A percentile compares a stretch with the other conserved stretches of the same genome.
Evolutionary conservation across 306 rosid species (phyloP).

Genomic region (Cucumis hystrix): DNA sequence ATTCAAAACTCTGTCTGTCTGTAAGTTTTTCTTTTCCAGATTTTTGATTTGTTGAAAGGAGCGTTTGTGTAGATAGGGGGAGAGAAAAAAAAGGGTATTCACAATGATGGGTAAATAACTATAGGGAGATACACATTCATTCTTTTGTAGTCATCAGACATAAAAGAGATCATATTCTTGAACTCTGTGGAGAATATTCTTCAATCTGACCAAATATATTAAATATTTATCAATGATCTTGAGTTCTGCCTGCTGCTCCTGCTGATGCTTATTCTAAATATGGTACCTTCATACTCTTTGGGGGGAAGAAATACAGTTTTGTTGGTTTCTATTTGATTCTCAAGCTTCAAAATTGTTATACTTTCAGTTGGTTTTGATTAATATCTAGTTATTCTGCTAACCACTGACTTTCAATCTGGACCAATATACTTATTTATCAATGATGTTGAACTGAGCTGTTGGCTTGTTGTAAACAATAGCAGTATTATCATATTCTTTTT

Average conservation of each 20-base stretch:
- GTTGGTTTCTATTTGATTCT: too few species aligned
- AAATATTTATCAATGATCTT: neutral
- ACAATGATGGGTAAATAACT: neutral
- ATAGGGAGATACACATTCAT: constrained; percentile 1
- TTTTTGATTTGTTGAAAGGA: neutral
- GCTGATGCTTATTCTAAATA: too few species aligned
- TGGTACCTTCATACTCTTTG: too few species aligned
- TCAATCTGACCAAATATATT: neutral
- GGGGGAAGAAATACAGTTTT: too few species aligned
- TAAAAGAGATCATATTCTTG: constrained; percentile 3
- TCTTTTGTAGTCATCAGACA: constrained; percentile 7
- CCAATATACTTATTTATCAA: too few species aligned
- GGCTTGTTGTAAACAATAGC: too few species aligned
- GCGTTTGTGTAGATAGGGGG: neutral
- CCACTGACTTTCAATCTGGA: too few species aligned
- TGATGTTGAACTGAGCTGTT: too few species aligned
- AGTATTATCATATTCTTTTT: too few species aligned
- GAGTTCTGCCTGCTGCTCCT: neutral
- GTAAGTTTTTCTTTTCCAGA: constrained; percentile 4
- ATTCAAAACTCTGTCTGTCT: neutral
- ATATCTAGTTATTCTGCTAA: too few species aligned
- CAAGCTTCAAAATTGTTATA: too few species aligned
- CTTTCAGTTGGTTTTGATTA: too few species aligned
- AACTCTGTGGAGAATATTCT: neutral
- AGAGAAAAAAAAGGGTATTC: neutral